Conservation (phyloP, 73 alveolate genomes). For the Loxodes magnus region DNA sequence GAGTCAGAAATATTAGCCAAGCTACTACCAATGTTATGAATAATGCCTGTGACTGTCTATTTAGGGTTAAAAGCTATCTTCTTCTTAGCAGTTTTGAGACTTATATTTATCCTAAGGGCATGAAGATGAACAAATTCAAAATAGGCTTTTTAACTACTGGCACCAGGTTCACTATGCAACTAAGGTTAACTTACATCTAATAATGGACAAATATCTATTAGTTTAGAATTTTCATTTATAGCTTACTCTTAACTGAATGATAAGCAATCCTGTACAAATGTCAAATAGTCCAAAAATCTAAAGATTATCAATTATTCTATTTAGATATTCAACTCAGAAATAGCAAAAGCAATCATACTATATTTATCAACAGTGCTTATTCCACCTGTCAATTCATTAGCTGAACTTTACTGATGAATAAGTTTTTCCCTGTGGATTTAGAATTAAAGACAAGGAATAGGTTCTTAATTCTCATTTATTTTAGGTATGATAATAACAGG, state of each 20-base stretch:
- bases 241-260: neutral
- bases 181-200: constrained; percentile 14
- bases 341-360: constrained; percentile 11
- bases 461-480: constrained; percentile 1
- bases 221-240: neutral
- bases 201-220: constrained; percentile 1
- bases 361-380: constrained; percentile 8
- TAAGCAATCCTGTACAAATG: neutral
- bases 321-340: constrained; percentile 35
- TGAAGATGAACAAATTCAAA: constrained; percentile 32
- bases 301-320: constrained; percentile 14
- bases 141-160: constrained; percentile 23
- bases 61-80: constrained; percentile 1
- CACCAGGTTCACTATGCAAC: neutral
- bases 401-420: neutral
- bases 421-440: too few relatives aligned
- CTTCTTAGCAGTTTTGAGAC: constrained; percentile 7
- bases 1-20: constrained; percentile 43
- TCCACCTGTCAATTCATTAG: neutral
- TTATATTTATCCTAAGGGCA: constrained; percentile 29
- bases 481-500: constrained; percentile 38
- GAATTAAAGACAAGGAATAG: constrained; percentile 34
- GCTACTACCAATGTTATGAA: constrained; percentile 14
- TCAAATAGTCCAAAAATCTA: neutral
- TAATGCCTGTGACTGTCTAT: neutral